Evolutionary conservation across 306 rosid species (phyloP), one percentile per base, ranked within the genome.

Genomic region (Clitoria ternatea): DNA sequence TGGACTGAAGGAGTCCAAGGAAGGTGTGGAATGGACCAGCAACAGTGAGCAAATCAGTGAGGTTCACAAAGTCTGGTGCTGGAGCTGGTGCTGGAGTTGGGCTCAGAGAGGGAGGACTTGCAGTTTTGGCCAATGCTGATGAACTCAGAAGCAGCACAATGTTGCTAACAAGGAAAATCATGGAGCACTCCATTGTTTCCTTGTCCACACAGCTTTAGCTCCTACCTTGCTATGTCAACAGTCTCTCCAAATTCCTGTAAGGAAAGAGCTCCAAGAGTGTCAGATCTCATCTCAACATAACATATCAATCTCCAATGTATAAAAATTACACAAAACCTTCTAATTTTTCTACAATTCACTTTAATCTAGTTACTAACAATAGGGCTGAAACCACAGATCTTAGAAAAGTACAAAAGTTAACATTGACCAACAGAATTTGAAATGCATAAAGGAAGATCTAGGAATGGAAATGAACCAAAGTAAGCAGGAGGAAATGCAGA

Each of bases 1-100:
- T 94, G 73, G 97, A 91, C 20, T 85, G 23, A 35, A 87, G 86
- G 82, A 84, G 80, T 72, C 43, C 10, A 2, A 94, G 99, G 86
- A 89, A 94, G 32, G 90, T 89, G 72, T 81, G 85, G 76, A 94
- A 94, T 29, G 99, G 99, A 18, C 99, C 99, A 3, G 97, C 97
- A 32, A 94, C 96, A 3, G 57, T 61, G 63, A 94, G 87, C 56
- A 94, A 75, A 0, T 82, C 90, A 0, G 97, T 87, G 29, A 94
- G 96, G 86, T 91, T 87, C 6, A 94, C 96, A 8, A 30, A 81
- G 15, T 69, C 88, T 0, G 88, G 92, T 3, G 92, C 91, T 0
- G 99, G 99, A 0, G 99, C 97, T 0, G 99, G 99, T 1, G 99
- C 96, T 2, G 92, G 96, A 29, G 98, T 90, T 12, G 87, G 96